Conservation (phyloP, 2,329 filamentous ascomycete genomes). For the Annulohypoxylon truncatum region DNA sequence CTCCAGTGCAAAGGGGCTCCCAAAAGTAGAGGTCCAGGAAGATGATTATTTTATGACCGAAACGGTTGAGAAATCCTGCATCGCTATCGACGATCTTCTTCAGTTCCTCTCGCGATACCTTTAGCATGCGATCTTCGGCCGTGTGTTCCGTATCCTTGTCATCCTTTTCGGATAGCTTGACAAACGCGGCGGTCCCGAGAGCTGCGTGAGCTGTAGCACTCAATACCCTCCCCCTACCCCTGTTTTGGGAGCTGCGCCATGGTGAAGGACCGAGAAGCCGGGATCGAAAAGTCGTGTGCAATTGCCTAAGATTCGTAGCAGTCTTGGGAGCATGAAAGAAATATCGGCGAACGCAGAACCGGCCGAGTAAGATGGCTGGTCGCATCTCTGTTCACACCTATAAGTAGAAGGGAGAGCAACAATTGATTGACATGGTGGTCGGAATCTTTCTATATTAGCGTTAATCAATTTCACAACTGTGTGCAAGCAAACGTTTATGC, state of each 20-base stretch:
- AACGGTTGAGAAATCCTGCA: slow-evolving; percentile 67
- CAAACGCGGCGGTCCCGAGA: slow-evolving; percentile 67
- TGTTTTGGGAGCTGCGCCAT: slow-evolving; percentile 32
- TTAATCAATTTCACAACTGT: slow-evolving; percentile 36
- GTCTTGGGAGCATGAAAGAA: slow-evolving; percentile 36
- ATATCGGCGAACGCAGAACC: slow-evolving; percentile 57
- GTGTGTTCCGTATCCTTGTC: slow-evolving; percentile 68
- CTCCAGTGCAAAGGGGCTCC: slow-evolving; percentile 87
- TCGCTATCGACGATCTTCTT: slow-evolving; percentile 73
- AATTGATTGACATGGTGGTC: slow-evolving; percentile 31
- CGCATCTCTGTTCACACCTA: slow-evolving; percentile 56
- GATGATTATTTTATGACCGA: slow-evolving; percentile 70
- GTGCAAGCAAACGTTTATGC: slow-evolving; percentile 20
- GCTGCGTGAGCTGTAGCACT: slow-evolving; percentile 55
- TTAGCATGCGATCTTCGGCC: slow-evolving; percentile 86
- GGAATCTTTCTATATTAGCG: not conserved
- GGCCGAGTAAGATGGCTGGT: slow-evolving; percentile 56
- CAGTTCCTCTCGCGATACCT: slow-evolving; percentile 82
- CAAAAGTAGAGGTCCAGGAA: slow-evolving; percentile 78
- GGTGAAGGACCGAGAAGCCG: slow-evolving; percentile 21
- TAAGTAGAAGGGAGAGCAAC: slow-evolving; percentile 22
- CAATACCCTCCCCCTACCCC: slow-evolving; percentile 52
- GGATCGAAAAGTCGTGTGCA: slow-evolving; percentile 39
- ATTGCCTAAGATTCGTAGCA: slow-evolving; percentile 30
- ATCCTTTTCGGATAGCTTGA: slow-evolving; percentile 67